Conservation (phyloP, 2,329 filamentous ascomycete genomes). For the Fusarium veterinarium region DNA sequence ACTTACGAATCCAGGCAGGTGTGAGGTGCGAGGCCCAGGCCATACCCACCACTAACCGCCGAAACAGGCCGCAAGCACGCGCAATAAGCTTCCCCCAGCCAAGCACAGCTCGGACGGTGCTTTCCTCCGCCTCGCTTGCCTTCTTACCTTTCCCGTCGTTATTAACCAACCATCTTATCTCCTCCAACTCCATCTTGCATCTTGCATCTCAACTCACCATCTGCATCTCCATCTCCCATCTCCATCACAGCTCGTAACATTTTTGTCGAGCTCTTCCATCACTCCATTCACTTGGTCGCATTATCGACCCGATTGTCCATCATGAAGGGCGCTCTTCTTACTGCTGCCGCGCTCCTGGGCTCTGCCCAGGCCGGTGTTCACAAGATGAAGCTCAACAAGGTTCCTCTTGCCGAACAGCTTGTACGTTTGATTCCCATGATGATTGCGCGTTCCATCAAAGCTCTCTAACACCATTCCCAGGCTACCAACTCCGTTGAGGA, state of each 20-base stretch:
- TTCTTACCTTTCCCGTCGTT: neutral
- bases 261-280: constrained; percentile 14
- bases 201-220: constrained; percentile 25
- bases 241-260: constrained; percentile 16
- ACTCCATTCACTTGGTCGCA: constrained; percentile 19
- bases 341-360: constrained; percentile 84
- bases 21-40: constrained; percentile 25
- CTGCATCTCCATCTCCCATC: constrained; percentile 18
- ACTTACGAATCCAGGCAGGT: constrained; percentile 41
- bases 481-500: constrained; percentile 81
- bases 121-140: constrained; percentile 38
- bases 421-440: constrained; percentile 63
- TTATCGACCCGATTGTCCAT: constrained; percentile 51
- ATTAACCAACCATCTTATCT: constrained; percentile 42
- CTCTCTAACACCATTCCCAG: constrained; percentile 56
- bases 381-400: constrained; percentile 98
- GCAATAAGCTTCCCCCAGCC: constrained; percentile 38
- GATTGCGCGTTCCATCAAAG: neutral
- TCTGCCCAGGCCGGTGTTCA: constrained; percentile 87
- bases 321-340: constrained; percentile 89
- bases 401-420: constrained; percentile 90
- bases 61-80: constrained; percentile 44
- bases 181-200: constrained; percentile 38
- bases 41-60: constrained; percentile 19
- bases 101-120: constrained; percentile 22